Evolutionary conservation across 2,329 filamentous ascomycete species (phyloP).

Genomic region (Monascus ruber): DNA sequence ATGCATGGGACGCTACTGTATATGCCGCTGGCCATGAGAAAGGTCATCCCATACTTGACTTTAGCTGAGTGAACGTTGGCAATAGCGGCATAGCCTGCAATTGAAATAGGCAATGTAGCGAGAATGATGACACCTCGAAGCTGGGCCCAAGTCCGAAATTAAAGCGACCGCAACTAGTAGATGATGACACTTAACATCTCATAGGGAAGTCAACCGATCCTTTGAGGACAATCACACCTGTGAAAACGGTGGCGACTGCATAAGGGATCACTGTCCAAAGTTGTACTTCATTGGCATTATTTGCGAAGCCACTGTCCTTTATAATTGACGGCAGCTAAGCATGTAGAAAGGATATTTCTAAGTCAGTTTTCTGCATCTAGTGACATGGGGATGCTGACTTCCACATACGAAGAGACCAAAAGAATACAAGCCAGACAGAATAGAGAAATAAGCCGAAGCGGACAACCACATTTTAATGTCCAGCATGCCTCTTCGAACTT

Average conservation of each 20-base stretch:
- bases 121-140: constrained; percentile 53
- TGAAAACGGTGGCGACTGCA: constrained; percentile 47
- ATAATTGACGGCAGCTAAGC: constrained; percentile 52
- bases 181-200: constrained; percentile 5
- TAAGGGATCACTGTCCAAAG: constrained; percentile 56
- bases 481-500: constrained; percentile 50
- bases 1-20: constrained; percentile 53
- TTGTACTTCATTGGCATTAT: constrained; percentile 46
- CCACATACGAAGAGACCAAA: constrained; percentile 51
- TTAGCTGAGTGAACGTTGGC: constrained; percentile 42
- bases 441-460: constrained; percentile 50
- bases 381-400: background rate
- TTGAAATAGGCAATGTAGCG: constrained; percentile 50
- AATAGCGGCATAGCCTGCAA: constrained; percentile 54
- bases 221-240: constrained; percentile 26
- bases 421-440: constrained; percentile 47
- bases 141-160: constrained; percentile 48
- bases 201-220: too few relatives aligned
- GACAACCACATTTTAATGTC: constrained; percentile 53
- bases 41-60: constrained; percentile 55
- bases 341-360: too few relatives aligned
- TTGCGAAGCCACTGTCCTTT: constrained; percentile 42
- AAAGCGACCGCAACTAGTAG: constrained; percentile 33
- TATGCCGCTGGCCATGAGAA: constrained; percentile 54
- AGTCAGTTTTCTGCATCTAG: background rate